A percentile compares a stretch with the other conserved stretches of the same genome.
Conservation (phyloP, 345 rosid species). For the Salix brachista region DNA sequence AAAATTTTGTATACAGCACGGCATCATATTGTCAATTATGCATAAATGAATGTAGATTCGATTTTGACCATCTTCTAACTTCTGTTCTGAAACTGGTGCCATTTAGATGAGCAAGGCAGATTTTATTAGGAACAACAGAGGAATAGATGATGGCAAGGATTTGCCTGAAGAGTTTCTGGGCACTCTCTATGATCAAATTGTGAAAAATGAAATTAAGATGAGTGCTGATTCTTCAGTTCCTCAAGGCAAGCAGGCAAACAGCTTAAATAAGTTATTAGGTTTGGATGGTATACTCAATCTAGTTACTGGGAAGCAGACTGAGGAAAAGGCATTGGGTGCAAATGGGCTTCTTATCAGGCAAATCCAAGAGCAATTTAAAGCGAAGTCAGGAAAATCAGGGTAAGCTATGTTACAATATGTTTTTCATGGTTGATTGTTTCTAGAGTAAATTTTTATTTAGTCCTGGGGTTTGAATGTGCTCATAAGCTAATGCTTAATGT, state of each 20-base stretch:
- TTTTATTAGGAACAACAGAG: slow-evolving; percentile 81
- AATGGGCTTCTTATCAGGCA: slow-evolving; percentile 89
- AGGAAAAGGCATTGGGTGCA: slow-evolving; percentile 91
- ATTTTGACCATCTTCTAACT: slow-evolving; percentile 26
- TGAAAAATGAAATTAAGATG: slow-evolving; percentile 92
- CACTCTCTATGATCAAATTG: slow-evolving; percentile 76
- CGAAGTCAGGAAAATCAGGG: slow-evolving; percentile 89
- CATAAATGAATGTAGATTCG: neutral
- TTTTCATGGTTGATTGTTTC: slow-evolving; percentile 4
- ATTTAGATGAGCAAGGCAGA: slow-evolving; percentile 84
- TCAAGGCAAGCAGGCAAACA: slow-evolving; percentile 75
- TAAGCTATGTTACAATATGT: slow-evolving; percentile 34
- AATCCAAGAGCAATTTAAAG: slow-evolving; percentile 92
- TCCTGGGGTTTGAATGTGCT: neutral
- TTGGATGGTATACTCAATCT: slow-evolving; percentile 89
- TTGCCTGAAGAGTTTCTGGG: slow-evolving; percentile 87
- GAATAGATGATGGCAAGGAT: slow-evolving; percentile 96
- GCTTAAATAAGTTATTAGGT: slow-evolving; percentile 82
- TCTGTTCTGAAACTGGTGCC: slow-evolving; percentile 24
- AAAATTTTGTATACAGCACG: neutral
- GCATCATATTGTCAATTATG: neutral
- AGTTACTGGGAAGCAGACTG: slow-evolving; percentile 77
- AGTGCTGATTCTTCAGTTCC: slow-evolving; percentile 71
- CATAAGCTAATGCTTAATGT: neutral
- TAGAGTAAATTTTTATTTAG: neutral